Evolutionary conservation across 495 filamentous ascomycete species (phyloP).

Genomic region (Aspergillus olivimuriae): DNA sequence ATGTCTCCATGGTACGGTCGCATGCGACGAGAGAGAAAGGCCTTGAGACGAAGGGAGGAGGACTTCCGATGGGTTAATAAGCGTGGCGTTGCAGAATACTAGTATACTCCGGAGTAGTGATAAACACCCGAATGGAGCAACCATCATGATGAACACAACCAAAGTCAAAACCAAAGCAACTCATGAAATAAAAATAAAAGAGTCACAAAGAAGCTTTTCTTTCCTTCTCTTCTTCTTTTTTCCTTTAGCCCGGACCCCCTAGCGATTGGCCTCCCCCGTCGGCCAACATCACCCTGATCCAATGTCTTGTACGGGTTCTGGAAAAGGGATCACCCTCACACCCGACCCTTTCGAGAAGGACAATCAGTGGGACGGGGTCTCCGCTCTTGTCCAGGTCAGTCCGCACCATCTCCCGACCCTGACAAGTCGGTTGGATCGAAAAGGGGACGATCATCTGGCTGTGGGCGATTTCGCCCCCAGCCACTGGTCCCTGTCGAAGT

Average conservation of each 20-base stretch:
- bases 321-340: slow-evolving; percentile 20
- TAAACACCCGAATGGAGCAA: neutral
- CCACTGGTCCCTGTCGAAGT: neutral
- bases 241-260: too few species aligned
- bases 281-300: slow-evolving; percentile 1
- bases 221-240: too few species aligned
- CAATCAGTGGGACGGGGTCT: slow-evolving; percentile 34
- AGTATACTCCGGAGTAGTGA: too few species aligned
- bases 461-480: neutral
- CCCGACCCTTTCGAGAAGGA: slow-evolving; percentile 17
- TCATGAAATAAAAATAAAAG: neutral
- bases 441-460: slow-evolving; percentile 5
- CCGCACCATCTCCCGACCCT: slow-evolving; percentile 1
- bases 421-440: slow-evolving; percentile 10
- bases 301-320: slow-evolving; percentile 9
- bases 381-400: slow-evolving; percentile 4
- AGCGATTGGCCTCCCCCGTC: too few species aligned
- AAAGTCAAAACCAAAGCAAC: neutral
- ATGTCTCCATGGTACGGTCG: neutral
- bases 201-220: neutral
- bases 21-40: neutral
- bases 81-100: neutral
- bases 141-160: neutral
- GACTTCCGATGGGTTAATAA: neutral
- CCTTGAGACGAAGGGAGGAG: neutral